A percentile compares a stretch with the other conserved stretches of the same genome.
Evolutionary conservation across 352 stramenopile genomes (phyloP).

Genomic region (Thalassiosira exigua): DNA sequence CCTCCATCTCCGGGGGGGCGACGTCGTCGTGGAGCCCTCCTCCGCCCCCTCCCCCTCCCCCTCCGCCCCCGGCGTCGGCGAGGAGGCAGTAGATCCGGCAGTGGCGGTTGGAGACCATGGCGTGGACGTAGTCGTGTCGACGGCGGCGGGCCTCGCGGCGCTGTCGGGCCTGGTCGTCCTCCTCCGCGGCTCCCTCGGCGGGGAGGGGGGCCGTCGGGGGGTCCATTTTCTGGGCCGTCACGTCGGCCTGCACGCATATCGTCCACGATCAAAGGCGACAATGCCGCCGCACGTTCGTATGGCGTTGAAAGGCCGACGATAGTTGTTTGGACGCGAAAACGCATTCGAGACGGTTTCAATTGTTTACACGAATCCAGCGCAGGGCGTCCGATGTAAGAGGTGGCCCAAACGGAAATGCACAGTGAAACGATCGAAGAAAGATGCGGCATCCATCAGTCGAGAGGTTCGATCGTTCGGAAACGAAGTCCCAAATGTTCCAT

Average conservation of each 20-base stretch:
- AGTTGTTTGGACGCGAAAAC: not conserved
- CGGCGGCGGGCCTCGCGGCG: conserved; percentile 34
- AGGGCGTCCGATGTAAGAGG: too few species aligned
- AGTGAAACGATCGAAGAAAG: too few species aligned
- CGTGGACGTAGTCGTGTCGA: conserved; percentile 65
- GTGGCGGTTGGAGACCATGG: conserved; percentile 78
- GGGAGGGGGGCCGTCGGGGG: not conserved
- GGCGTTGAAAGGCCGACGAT: not conserved
- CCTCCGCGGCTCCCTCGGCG: not conserved
- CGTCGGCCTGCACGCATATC: conserved; percentile 23
- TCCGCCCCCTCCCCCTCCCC: too few species aligned
- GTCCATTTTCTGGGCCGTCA: conserved; percentile 38
- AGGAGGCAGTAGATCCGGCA: conserved; percentile 76
- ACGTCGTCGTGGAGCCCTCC: not conserved
- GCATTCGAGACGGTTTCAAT: too few species aligned
- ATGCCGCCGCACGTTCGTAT: too few species aligned
- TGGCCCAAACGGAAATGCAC: too few species aligned
- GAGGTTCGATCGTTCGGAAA: too few species aligned
- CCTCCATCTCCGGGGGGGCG: conserved; percentile 50
- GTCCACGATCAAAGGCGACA: too few species aligned
- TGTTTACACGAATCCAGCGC: too few species aligned
- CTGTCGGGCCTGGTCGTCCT: conserved; percentile 1
- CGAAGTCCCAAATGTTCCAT: too few species aligned
- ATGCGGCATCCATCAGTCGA: too few species aligned
- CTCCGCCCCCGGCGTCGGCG: not conserved